A percentile compares a stretch with the other conserved stretches of the same genome.
These are phyloP conservation scores for Meyerozyma guilliermondii DNA, from an alignment of 1,139 yeast genomes.

Conservation along the genomic window DNA sequence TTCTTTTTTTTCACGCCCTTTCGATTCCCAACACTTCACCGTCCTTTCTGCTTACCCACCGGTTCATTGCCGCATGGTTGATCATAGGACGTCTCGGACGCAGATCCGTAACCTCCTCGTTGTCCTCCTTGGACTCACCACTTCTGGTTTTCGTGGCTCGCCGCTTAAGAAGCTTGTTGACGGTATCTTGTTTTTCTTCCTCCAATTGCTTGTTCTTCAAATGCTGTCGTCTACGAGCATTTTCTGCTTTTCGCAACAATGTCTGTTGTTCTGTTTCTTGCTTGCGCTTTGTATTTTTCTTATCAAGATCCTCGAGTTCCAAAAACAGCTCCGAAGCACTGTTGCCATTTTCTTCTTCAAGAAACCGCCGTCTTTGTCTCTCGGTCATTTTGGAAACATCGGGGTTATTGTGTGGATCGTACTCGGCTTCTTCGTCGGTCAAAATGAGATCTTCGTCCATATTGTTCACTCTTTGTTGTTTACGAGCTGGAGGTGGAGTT, in stretches of 20 bases:
- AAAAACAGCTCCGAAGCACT: conserved; percentile 7
- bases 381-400: conserved; percentile 59
- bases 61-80: conserved; percentile 33
- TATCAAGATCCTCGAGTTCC: conserved; percentile 16
- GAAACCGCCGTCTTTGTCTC: conserved; percentile 49
- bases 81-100: conserved; percentile 32
- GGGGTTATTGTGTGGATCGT: conserved; percentile 35
- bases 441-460: conserved; percentile 36
- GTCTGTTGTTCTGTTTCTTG: conserved; percentile 76
- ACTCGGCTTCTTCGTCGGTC: conserved; percentile 42
- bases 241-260: conserved; percentile 77
- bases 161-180: conserved; percentile 78
- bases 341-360: conserved; percentile 24
- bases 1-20: neutral
- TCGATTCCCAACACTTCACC: conserved; percentile 1
- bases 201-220: conserved; percentile 78
- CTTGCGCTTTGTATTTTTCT: conserved; percentile 33
- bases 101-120: conserved; percentile 19
- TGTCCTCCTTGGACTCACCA: conserved; percentile 29
- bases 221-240: conserved; percentile 83
- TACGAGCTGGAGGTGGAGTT: conserved; percentile 1
- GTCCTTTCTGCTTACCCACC: conserved; percentile 19
- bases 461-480: conserved; percentile 8
- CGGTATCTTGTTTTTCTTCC: conserved; percentile 88
- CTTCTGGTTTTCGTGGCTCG: conserved; percentile 68